These are phyloP conservation scores for Pleurotus pulmonarius DNA, from an alignment of 768 basidiomycete species.

Conservation along the genomic window DNA sequence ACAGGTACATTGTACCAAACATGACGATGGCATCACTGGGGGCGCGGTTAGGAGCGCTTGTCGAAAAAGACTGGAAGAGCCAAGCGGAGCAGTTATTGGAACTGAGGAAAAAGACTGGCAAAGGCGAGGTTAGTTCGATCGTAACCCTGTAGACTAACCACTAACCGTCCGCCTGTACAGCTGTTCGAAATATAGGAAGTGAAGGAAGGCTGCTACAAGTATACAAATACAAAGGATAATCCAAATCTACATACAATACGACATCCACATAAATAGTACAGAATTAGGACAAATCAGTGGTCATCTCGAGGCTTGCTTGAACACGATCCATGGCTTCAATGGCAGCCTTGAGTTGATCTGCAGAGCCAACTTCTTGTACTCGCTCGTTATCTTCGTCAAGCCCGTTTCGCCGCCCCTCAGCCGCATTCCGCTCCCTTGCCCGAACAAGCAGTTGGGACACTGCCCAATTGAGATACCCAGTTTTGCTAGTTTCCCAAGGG, in stretches of 20 bases:
- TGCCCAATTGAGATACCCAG: constrained; percentile 80
- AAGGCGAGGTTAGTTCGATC: background rate
- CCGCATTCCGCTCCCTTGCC: constrained; percentile 17
- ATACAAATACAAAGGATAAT: background rate
- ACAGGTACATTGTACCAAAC: constrained; percentile 24
- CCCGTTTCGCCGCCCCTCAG: constrained; percentile 15
- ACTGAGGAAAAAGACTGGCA: background rate
- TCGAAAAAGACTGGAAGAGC: constrained; percentile 28
- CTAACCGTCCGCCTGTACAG: background rate
- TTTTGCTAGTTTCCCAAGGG: constrained; percentile 72
- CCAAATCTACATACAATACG: background rate
- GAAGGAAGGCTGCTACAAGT: background rate
- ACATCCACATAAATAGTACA: background rate
- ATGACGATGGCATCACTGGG: constrained; percentile 25
- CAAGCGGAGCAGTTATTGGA: constrained; percentile 14
- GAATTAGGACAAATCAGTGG: background rate
- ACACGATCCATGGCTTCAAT: constrained; percentile 17
- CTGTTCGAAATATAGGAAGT: background rate
- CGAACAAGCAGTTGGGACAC: constrained; percentile 46
- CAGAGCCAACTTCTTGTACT: constrained; percentile 19
- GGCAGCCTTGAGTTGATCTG: constrained; percentile 24
- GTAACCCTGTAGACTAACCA: background rate
- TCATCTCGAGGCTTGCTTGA: background rate
- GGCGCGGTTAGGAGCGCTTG: constrained; percentile 18
- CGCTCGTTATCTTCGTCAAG: constrained; percentile 19